Evolutionary conservation across 441 rosid genomes (phyloP), one percentile per base, ranked within the genome.

Genomic region (Pelargonium citronellum): DNA sequence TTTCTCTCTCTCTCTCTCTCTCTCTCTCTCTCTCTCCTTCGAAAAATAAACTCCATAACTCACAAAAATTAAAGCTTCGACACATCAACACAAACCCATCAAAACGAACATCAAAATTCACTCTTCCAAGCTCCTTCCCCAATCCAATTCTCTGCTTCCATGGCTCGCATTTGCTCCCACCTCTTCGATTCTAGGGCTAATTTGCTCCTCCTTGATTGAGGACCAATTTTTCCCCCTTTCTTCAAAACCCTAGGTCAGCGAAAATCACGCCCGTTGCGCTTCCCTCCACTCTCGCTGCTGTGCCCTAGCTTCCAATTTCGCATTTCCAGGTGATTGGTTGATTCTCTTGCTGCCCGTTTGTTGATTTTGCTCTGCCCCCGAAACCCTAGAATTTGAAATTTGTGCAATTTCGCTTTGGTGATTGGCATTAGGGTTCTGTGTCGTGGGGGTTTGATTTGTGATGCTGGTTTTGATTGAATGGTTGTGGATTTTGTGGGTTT

Each of bases 181-280:
- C 19, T 53, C 60, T 53, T 53, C 17, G 22, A n/a, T 7, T 53
- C 60, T n/a, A 53, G 16, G 60, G 19, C 17, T 19, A 53, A 53
- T 53, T 53, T 53, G 6, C 60, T 53, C 22, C 17, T 4, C 4
- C 20, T 53, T 8, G 19, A 51, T 51, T 53, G 60, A 53, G 22
- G 22, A 53, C 17, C 60, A 53, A 5, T 16, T 53, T n/a, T 22
- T 22, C 60, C 60, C 22, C 60, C 17, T 30, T 30, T 30, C 34
- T 53, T 53, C 60, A 53, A 53, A 53, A 53, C 60, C 60, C 60
- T 53, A 53, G 60, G 60, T 53, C 17, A 53, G 22, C 16, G 60
- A 53, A 53, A 53, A 2, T 16, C 60, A 53, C 15, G 6, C 60
- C 20, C 15, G 22, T 53, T 5, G 60, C 16, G 60, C 60, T 16